A percentile compares a stretch with the other conserved stretches of the same genome.
Conservation (phyloP, 352 stramenopile species). For the Globisporangium okanoganense region DNA sequence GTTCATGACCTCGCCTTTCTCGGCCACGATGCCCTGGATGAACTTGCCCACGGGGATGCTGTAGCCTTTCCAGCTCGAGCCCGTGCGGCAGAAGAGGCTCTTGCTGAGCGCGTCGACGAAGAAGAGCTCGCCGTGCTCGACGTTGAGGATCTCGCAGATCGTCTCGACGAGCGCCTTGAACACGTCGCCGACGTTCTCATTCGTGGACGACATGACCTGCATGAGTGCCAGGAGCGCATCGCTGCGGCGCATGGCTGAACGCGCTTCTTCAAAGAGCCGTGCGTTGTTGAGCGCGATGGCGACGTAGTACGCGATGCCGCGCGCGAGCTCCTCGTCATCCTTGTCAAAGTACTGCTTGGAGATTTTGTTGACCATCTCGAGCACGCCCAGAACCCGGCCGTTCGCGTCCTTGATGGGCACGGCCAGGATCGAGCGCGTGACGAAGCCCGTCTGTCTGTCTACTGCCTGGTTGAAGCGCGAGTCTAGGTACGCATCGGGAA, state of each 20-base stretch:
- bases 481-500: constrained; percentile 68
- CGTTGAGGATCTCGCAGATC: constrained; percentile 42
- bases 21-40: constrained; percentile 65
- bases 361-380: constrained; percentile 68
- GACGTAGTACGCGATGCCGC: constrained; percentile 60
- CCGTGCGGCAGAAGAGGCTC: constrained; percentile 61
- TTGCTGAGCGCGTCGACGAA: constrained; percentile 73
- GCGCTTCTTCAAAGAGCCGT: constrained; percentile 53
- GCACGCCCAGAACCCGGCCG: constrained; percentile 55
- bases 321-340: constrained; percentile 61
- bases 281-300: constrained; percentile 69
- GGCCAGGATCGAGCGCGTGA: constrained; percentile 69
- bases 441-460: constrained; percentile 61
- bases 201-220: constrained; percentile 47
- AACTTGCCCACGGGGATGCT: constrained; percentile 61
- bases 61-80: constrained; percentile 67
- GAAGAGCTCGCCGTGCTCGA: constrained; percentile 71
- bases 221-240: constrained; percentile 61
- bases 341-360: constrained; percentile 71
- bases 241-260: constrained; percentile 53
- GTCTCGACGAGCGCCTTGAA: constrained; percentile 40
- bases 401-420: constrained; percentile 78
- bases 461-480: constrained; percentile 56
- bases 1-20: constrained; percentile 51
- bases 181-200: constrained; percentile 43